These are phyloP conservation scores for Acrodontium crateriforme DNA, from an alignment of 2,329 filamentous ascomycete species.

Conservation along the genomic window DNA sequence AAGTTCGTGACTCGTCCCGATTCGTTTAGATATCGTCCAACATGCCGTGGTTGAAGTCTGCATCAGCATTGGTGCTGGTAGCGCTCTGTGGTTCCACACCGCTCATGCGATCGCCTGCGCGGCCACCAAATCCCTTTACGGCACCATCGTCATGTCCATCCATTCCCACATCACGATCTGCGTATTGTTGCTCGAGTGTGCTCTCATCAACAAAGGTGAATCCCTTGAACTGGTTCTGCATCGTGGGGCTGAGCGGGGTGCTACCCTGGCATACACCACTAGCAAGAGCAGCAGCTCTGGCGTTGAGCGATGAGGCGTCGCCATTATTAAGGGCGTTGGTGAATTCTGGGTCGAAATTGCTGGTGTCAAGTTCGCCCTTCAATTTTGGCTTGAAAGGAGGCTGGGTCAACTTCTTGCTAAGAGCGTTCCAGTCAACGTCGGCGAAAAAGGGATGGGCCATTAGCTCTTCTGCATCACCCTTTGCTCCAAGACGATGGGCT, in stretches of 20 bases:
- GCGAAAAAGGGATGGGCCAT: conserved; percentile 90
- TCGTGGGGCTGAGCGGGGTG: conserved; percentile 83
- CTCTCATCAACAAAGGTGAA: conserved; percentile 99
- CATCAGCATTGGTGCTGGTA: conserved; percentile 24
- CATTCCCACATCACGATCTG: conserved; percentile 30
- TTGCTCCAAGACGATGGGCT: conserved; percentile 83
- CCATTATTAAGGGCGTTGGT: conserved; percentile 84
- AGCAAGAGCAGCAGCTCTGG: conserved; percentile 74
- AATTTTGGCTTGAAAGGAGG: conserved; percentile 97
- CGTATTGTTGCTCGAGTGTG: conserved; percentile 73
- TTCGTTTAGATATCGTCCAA: conserved; percentile 25
- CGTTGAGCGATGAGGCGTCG: conserved; percentile 73
- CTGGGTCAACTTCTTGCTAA: conserved; percentile 81
- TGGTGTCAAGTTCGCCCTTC: conserved; percentile 89
- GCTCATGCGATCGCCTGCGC: conserved; percentile 37
- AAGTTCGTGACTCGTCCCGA: too few species aligned
- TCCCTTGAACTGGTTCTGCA: conserved; percentile 95
- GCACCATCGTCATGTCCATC: conserved; percentile 21
- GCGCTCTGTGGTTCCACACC: conserved; percentile 29
- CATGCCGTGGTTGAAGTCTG: conserved; percentile 33
- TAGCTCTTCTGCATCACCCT: conserved; percentile 80
- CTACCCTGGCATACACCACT: conserved; percentile 70
- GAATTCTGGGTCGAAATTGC: conserved; percentile 97
- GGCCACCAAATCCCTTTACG: conserved; percentile 19
- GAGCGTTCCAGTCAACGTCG: conserved; percentile 82